Evolutionary conservation across 768 basidiomycete genomes (phyloP).

Genomic region (Pholiota molesta): DNA sequence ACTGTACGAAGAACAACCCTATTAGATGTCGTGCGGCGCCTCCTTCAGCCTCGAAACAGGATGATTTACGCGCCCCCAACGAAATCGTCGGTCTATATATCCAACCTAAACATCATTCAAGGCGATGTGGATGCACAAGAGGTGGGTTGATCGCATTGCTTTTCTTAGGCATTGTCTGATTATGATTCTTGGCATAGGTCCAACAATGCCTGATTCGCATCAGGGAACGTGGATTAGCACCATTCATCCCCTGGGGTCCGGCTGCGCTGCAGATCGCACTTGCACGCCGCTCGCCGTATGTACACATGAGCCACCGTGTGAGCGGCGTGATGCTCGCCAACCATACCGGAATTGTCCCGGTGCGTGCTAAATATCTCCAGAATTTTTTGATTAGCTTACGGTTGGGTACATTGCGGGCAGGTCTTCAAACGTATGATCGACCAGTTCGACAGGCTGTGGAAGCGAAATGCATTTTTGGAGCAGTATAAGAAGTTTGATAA

Average conservation of each 20-base stretch:
- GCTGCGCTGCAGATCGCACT: slow-evolving; percentile 97
- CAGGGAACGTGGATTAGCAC: slow-evolving; percentile 93
- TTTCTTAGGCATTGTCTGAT: background rate
- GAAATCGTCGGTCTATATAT: slow-evolving; percentile 94
- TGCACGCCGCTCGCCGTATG: slow-evolving; percentile 87
- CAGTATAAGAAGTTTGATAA: slow-evolving; percentile 98
- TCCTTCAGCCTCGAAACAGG: slow-evolving; percentile 97
- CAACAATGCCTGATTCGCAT: slow-evolving; percentile 97
- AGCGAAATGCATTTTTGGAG: slow-evolving; percentile 92
- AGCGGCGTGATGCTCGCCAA: slow-evolving; percentile 99
- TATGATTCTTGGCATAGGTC: slow-evolving; percentile 53
- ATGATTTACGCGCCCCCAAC: slow-evolving; percentile 93
- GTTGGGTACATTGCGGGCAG: slow-evolving; percentile 40
- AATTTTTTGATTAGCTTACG: slow-evolving; percentile 6
- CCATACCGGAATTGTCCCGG: slow-evolving; percentile 97
- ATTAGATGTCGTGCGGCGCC: slow-evolving; percentile 96
- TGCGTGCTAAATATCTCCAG: slow-evolving; percentile 28
- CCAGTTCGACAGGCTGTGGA: slow-evolving; percentile 87
- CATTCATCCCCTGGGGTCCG: slow-evolving; percentile 99
- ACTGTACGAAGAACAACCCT: slow-evolving; percentile 95
- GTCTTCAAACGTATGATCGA: slow-evolving; percentile 95
- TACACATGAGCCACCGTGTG: slow-evolving; percentile 88
- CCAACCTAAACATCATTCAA: slow-evolving; percentile 97
- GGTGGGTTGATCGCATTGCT: slow-evolving; percentile 45
- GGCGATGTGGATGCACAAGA: slow-evolving; percentile 99